phyloP scores from a whole-genome alignment of 2,329 filamentous ascomycete species.

The Colletotrichum eremochloae region DNA sequence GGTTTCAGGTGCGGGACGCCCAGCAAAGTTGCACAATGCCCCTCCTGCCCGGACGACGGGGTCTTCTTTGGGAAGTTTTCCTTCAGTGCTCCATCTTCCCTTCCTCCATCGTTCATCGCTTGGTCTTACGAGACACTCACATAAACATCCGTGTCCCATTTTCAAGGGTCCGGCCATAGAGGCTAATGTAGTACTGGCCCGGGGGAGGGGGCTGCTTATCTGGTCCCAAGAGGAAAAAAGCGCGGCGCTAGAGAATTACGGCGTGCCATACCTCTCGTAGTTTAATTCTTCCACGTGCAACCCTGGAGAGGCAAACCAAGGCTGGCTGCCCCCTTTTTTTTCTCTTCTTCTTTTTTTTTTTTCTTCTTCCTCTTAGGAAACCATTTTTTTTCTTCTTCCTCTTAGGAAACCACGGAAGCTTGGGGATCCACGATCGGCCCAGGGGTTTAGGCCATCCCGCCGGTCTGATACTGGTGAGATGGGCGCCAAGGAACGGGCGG shows the following conservation, averaged over 20 bases:
- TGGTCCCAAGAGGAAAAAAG: background rate
- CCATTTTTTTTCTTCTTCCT: background rate
- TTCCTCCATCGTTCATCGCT: background rate
- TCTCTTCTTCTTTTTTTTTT: too few species aligned
- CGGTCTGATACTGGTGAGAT: slow-evolving; percentile 12
- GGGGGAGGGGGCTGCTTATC: background rate
- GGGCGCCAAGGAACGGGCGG: slow-evolving; percentile 10
- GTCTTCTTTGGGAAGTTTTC: background rate
- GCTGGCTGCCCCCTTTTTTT: background rate
- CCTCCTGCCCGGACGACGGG: background rate
- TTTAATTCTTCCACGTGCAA: background rate
- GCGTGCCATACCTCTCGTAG: background rate
- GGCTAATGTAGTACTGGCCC: background rate
- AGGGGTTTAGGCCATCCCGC: slow-evolving; percentile 12
- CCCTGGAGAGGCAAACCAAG: slow-evolving; percentile 7
- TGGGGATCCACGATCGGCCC: slow-evolving; percentile 10
- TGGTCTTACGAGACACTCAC: slow-evolving; percentile 1
- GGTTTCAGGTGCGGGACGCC: slow-evolving; percentile 18
- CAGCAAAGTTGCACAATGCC: slow-evolving; percentile 3
- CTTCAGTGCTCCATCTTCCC: background rate
- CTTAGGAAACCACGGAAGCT: background rate
- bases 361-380: background rate
- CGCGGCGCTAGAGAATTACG: background rate
- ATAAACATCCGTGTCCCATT: background rate
- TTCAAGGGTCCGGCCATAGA: background rate